Evolutionary conservation across 305 asterid species (phyloP).

Genomic region (Fraxinus nigra): DNA sequence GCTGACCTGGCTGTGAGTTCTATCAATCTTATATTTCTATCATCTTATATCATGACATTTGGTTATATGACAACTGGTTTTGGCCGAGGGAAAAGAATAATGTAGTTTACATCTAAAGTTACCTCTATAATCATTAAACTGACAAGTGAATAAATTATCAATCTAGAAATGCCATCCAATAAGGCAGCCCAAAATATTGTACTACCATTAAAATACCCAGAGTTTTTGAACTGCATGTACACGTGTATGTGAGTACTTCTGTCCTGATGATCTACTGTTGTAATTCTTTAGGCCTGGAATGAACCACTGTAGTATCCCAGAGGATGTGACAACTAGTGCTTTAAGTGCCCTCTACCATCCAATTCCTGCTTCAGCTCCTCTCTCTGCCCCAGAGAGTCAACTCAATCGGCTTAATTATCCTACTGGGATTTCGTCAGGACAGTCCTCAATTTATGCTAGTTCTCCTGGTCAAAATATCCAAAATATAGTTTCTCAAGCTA

Average conservation of each 20-base stretch:
- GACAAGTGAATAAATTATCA: not conserved
- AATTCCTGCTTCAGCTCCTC: slow-evolving; percentile 41
- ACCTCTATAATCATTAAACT: not conserved
- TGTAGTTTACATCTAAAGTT: not conserved
- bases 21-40: slow-evolving; percentile 27
- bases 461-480: slow-evolving; percentile 47
- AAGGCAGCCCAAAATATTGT: not conserved
- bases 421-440: slow-evolving; percentile 33
- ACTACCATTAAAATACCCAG: not conserved
- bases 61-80: slow-evolving; percentile 25
- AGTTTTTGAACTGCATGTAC: not conserved
- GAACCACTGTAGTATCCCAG: slow-evolving; percentile 79
- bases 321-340: slow-evolving; percentile 83
- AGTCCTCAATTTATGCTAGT: slow-evolving; percentile 41
- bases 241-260: slow-evolving; percentile 5
- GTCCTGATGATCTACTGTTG: slow-evolving; percentile 28
- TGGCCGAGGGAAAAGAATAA: slow-evolving; percentile 15
- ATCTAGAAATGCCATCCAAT: not conserved
- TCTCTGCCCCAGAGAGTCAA: slow-evolving; percentile 48
- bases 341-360: slow-evolving; percentile 73
- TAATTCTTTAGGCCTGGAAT: slow-evolving; percentile 65
- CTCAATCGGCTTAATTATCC: slow-evolving; percentile 42
- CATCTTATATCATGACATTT: slow-evolving; percentile 21
- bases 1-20: slow-evolving; percentile 97
- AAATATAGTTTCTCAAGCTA: slow-evolving; percentile 38